Evolutionary conservation across 768 basidiomycete species (phyloP).

Genomic region (Serendipita sp.): DNA sequence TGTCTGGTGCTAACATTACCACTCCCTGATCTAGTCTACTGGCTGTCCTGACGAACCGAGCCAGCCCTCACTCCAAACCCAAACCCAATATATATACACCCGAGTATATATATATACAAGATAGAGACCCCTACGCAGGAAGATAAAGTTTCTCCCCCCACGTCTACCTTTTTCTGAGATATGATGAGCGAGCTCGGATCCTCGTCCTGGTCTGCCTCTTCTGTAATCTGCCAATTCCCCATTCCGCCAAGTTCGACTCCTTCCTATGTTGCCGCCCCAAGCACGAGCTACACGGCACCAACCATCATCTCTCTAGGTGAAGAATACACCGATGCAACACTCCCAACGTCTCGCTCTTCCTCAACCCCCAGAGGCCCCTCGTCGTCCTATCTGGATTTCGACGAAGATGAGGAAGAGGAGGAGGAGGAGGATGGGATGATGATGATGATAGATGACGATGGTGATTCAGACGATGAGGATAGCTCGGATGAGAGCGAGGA

Average conservation of each 20-base stretch:
- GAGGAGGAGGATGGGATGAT: neutral
- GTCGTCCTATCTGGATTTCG: constrained; percentile 5
- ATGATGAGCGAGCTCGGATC: neutral
- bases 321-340: constrained; percentile 11
- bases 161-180: no score
- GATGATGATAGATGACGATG: neutral
- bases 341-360: constrained; percentile 12
- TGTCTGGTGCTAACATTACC: no score
- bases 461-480: neutral
- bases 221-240: neutral
- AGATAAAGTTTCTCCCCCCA: no score
- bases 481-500: neutral
- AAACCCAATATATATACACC: no score
- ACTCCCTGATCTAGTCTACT: no score
- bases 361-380: constrained; percentile 10
- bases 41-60: no score
- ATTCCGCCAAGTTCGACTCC: neutral
- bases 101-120: no score
- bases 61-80: no score
- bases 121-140: no score
- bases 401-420: neutral
- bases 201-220: neutral
- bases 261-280: neutral
- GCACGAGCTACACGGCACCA: neutral
- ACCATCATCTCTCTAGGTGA: constrained; percentile 6